phyloP scores from a whole-genome alignment of 108 stramenopile genomes.

The Fistulifera pelliculosa region DNA sequence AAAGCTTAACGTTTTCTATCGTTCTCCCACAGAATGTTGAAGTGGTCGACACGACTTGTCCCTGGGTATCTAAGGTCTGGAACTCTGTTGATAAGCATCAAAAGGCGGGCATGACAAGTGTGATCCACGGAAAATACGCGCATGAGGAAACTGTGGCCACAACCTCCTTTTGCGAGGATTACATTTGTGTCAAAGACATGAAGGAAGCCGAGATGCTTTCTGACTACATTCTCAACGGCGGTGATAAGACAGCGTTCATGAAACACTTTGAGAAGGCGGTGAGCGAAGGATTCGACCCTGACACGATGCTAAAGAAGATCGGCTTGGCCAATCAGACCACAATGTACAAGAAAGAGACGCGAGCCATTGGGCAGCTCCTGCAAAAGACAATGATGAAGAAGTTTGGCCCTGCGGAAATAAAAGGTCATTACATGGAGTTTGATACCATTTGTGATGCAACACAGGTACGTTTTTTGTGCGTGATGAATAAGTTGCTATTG shows the following conservation, averaged over 20 bases:
- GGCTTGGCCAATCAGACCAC: constrained; percentile 97
- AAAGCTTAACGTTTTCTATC: no score
- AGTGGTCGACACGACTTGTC: constrained; percentile 95
- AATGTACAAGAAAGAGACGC: constrained; percentile 98
- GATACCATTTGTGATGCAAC: constrained; percentile 98
- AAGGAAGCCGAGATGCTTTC: constrained; percentile 93
- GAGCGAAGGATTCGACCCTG: constrained; percentile 91
- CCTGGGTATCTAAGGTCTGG: constrained; percentile 98
- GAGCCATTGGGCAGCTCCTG: constrained; percentile 87
- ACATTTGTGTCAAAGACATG: constrained; percentile 91
- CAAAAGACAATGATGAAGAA: constrained; percentile 89
- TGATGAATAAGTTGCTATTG: not conserved
- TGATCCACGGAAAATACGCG: constrained; percentile 93
- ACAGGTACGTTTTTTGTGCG: constrained; percentile 49
- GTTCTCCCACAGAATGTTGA: constrained; percentile 70
- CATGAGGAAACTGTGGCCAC: constrained; percentile 97
- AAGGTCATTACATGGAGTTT: constrained; percentile 87
- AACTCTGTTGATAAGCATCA: constrained; percentile 92
- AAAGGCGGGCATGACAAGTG: constrained; percentile 66
- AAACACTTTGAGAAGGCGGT: constrained; percentile 85
- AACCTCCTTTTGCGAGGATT: constrained; percentile 85
- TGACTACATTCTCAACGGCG: constrained; percentile 88
- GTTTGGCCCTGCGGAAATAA: constrained; percentile 70
- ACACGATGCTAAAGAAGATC: constrained; percentile 86
- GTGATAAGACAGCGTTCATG: constrained; percentile 84